Evolutionary conservation across 2,329 filamentous ascomycete species (phyloP).

Genomic region (Ophiostoma ips): DNA sequence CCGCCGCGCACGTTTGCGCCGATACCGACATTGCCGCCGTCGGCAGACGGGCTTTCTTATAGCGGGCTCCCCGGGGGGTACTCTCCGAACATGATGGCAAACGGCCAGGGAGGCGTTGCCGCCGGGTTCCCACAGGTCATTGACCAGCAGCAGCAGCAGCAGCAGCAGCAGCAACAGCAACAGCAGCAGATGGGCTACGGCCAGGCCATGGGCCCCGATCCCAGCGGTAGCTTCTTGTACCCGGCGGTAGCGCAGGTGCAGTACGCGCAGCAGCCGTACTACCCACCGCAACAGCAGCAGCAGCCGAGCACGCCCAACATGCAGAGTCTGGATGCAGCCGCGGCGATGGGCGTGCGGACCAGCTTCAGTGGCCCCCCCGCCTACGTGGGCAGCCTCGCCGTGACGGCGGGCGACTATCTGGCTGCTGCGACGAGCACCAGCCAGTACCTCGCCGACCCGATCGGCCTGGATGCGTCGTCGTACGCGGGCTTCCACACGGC

Average conservation of each 20-base stretch:
- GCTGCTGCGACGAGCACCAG: constrained; percentile 14
- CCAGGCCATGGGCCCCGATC: constrained; percentile 9
- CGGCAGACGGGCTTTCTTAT: constrained; percentile 8
- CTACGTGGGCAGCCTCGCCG: constrained; percentile 19
- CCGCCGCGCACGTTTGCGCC: constrained; percentile 26
- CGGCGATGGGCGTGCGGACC: constrained; percentile 8
- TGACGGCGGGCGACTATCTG: constrained; percentile 17
- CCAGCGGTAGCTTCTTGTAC: constrained; percentile 7
- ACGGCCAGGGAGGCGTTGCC: not conserved
- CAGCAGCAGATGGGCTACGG: constrained; percentile 13
- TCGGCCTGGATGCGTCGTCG: constrained; percentile 17
- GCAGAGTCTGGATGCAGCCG: constrained; percentile 14
- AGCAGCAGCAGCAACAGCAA: not conserved
- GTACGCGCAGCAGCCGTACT: constrained; percentile 12
- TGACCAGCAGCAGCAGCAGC: constrained; percentile 5
- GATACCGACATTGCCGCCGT: constrained; percentile 15
- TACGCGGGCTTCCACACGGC: constrained; percentile 21
- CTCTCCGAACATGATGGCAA: constrained; percentile 6
- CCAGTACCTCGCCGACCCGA: constrained; percentile 20
- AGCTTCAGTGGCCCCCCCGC: constrained; percentile 6
- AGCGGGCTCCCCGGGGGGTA: constrained; percentile 1
- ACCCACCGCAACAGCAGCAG: constrained; percentile 5
- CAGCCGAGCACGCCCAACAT: constrained; percentile 10
- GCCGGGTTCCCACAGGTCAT: not conserved
- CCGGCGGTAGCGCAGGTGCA: constrained; percentile 9